Evolutionary conservation across 768 basidiomycete species (phyloP).

Genomic region (Amanita pseudoporphyria): DNA sequence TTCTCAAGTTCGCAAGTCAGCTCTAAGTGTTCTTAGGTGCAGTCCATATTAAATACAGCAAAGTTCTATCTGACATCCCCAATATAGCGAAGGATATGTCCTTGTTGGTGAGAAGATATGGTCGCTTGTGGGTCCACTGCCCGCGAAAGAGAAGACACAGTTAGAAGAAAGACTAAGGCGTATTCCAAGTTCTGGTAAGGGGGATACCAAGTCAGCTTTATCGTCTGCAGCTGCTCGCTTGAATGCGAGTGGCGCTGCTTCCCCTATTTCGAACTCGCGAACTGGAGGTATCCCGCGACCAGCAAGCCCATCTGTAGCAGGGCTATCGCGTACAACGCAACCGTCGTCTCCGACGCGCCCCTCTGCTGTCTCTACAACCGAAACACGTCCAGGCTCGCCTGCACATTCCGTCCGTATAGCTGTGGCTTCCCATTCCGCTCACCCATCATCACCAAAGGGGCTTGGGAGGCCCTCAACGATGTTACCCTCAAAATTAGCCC

Average conservation of each 20-base stretch:
- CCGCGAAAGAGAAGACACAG: constrained; percentile 85
- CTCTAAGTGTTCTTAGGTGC: constrained; percentile 73
- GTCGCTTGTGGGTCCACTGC: constrained; percentile 63
- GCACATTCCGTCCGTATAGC: constrained; percentile 19
- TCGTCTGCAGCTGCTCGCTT: constrained; percentile 35
- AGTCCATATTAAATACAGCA: constrained; percentile 12
- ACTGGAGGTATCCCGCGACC: constrained; percentile 13
- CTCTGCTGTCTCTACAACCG: constrained; percentile 28
- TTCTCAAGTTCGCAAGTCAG: constrained; percentile 79
- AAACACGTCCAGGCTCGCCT: constrained; percentile 34
- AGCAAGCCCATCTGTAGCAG: constrained; percentile 22
- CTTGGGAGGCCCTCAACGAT: constrained; percentile 53
- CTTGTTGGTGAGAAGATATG: constrained; percentile 83
- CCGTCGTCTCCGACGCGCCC: constrained; percentile 39
- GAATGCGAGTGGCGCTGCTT: constrained; percentile 4
- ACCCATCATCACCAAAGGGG: constrained; percentile 33
- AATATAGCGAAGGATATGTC: constrained; percentile 64
- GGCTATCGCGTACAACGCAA: constrained; percentile 26
- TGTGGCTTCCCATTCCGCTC: constrained; percentile 14
- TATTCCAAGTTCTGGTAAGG: constrained; percentile 55
- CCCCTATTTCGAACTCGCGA: constrained; percentile 13
- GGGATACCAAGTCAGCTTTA: constrained; percentile 31
- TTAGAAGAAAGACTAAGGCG: constrained; percentile 84
- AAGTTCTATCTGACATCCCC: constrained; percentile 9
- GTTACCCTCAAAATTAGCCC: constrained; percentile 66